These are phyloP conservation scores for Funneliformis caledonium DNA, from an alignment of 371 early-diverging fungal species.

Conservation along the genomic window DNA sequence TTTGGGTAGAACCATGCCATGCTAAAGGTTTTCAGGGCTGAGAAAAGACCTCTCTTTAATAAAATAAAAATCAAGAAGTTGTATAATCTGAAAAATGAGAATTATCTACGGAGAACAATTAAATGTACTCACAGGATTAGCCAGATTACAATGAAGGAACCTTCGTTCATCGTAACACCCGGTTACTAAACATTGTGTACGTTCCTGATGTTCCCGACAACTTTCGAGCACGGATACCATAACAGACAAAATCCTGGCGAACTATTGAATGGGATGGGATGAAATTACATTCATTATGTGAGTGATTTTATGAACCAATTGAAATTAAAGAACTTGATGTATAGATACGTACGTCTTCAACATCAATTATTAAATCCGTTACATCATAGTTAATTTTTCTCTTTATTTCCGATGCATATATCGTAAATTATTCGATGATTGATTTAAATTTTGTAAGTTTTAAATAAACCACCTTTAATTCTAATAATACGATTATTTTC, in stretches of 20 bases:
- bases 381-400: too few species aligned
- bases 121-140: background rate
- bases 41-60: background rate
- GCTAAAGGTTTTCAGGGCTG: background rate
- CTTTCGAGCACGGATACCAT: background rate
- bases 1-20: background rate
- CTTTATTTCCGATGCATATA: too few species aligned
- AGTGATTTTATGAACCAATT: too few species aligned
- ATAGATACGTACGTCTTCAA: too few species aligned
- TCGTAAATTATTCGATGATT: too few species aligned
- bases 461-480: too few species aligned
- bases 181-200: slow-evolving; percentile 11
- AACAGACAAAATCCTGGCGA: background rate
- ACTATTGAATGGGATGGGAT: background rate
- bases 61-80: too few species aligned
- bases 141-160: background rate
- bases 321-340: too few species aligned
- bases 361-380: too few species aligned
- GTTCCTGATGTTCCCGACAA: background rate
- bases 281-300: too few species aligned
- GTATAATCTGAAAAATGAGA: background rate
- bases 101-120: background rate
- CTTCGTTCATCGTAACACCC: background rate
- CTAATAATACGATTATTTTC: too few species aligned
- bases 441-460: too few species aligned